Evolutionary conservation across 2,329 filamentous ascomycete genomes (phyloP).

Genomic region (Harringtonia lauricola): DNA sequence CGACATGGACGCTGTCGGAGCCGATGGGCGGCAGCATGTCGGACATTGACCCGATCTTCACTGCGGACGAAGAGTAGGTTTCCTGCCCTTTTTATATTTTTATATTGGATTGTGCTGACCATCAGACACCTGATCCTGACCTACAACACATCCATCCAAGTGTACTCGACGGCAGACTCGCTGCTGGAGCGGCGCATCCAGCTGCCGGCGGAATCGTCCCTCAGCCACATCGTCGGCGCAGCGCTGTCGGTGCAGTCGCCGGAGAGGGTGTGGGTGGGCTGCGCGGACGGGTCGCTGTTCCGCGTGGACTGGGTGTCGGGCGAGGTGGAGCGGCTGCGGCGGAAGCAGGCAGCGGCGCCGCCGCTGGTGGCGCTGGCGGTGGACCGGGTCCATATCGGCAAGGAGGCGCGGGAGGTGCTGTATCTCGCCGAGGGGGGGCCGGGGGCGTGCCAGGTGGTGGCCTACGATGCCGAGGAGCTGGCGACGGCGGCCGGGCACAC

Average conservation of each 20-base stretch:
- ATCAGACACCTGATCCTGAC: slow-evolving; percentile 58
- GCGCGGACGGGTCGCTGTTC: slow-evolving; percentile 45
- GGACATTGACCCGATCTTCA: slow-evolving; percentile 53
- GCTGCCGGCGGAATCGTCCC: no score
- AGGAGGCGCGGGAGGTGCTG: slow-evolving; percentile 30
- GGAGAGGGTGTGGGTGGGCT: slow-evolving; percentile 48
- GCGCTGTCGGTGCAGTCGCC: slow-evolving; percentile 29
- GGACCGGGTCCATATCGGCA: slow-evolving; percentile 24
- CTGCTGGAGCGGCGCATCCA: slow-evolving; percentile 64
- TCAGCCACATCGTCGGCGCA: slow-evolving; percentile 23
- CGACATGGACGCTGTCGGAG: slow-evolving; percentile 47
- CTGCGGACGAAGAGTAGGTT: slow-evolving; percentile 47
- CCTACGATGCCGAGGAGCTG: slow-evolving; percentile 24
- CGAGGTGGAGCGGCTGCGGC: slow-evolving; percentile 26
- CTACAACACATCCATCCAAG: slow-evolving; percentile 63
- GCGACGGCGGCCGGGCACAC: slow-evolving; percentile 3
- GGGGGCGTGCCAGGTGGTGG: slow-evolving; percentile 29
- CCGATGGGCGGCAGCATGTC: slow-evolving; percentile 56
- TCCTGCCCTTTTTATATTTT: background rate
- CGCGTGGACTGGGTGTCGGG: slow-evolving; percentile 46
- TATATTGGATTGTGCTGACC: background rate
- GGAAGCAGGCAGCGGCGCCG: slow-evolving; percentile 22
- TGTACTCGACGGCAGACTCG: slow-evolving; percentile 75
- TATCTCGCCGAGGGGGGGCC: slow-evolving; percentile 32
- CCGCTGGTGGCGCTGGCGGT: slow-evolving; percentile 33